Evolutionary conservation across 768 basidiomycete species (phyloP).

Genomic region (Leccinum fibrillosum): DNA sequence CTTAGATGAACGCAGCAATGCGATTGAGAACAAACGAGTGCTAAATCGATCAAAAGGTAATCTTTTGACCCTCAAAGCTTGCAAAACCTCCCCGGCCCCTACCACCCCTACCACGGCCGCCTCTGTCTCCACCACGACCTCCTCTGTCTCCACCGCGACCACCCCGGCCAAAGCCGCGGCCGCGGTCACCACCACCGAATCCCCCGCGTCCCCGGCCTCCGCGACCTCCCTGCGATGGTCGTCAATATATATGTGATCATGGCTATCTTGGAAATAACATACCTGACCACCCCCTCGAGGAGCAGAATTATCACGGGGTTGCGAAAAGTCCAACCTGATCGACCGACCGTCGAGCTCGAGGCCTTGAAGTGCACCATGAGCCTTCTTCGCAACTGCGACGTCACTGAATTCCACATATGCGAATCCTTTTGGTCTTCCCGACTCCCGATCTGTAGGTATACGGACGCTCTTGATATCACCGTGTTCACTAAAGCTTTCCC

Average conservation of each 20-base stretch:
- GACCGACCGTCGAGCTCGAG: conserved; percentile 77
- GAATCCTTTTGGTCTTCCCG: conserved; percentile 90
- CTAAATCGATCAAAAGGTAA: conserved; percentile 37
- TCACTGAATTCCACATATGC: conserved; percentile 94
- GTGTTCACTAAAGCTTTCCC: conserved; percentile 87
- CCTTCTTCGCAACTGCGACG: conserved; percentile 75
- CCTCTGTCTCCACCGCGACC: conserved; percentile 39
- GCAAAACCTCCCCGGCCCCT: conserved; percentile 53
- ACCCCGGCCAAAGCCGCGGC: conserved; percentile 40
- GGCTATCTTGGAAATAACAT: conserved; percentile 22
- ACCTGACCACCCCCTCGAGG: conserved; percentile 43
- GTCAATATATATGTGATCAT: neutral
- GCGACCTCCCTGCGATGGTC: conserved; percentile 28
- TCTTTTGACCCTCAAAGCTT: conserved; percentile 50
- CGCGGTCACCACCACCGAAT: conserved; percentile 35
- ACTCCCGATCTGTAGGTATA: conserved; percentile 89
- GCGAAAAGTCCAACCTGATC: conserved; percentile 83
- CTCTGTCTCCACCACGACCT: conserved; percentile 37
- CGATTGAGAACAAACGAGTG: neutral
- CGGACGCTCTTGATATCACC: conserved; percentile 84
- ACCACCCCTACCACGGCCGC: conserved; percentile 36
- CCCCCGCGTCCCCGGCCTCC: conserved; percentile 32
- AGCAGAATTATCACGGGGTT: conserved; percentile 61
- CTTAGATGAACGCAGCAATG: neutral
- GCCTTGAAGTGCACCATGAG: conserved; percentile 65